Evolutionary conservation across 2,329 filamentous ascomycete species (phyloP), one percentile per base, ranked within the genome.

Genomic region (Zasmidium angulare): DNA sequence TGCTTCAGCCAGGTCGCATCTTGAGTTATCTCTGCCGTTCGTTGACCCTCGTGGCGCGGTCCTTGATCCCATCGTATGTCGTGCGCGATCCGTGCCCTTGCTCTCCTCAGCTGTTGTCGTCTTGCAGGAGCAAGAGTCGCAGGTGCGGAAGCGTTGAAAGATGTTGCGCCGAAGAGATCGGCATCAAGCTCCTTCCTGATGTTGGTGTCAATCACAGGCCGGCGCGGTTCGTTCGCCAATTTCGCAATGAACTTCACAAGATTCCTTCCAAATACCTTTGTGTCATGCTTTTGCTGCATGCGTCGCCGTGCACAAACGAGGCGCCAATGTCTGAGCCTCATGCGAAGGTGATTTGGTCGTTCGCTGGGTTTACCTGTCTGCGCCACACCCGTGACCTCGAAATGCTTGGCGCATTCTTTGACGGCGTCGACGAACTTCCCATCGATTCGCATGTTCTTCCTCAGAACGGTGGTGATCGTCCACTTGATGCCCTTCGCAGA

Each of bases 381-480:
- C 14, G 4, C 22, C 3, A n/a, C 26, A 12, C 19, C 29, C 20
- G 26, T 21, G 36, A 11, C 29, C 26, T 52, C 50, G 36, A 43
- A 43, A 19, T 43, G 12, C n/a, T 7, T 43, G 6, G 36, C 36
- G 14, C 36, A 43, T 20, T 10, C 46, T 46, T 55, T 56, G 14
- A 63, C 49, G 23, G 55, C 48, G 14, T 50, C 36, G 24, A 71
- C 24, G 57, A 72, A 74, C 17, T 36, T 53, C 9, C 49, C 47
- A 52, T 71, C 67, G 57, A 75, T 70, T 36, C 58, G 65, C 52
- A 74, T 65, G 29, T 69, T 57, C 12, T 65, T 48, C 17, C 47
- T 23, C 12, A 74, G 49, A n/a, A 75, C 68, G 20, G 60, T 67
- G 0, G 62, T 31, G 19, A 74, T 55, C 2, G 67, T 63, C 70